Evolutionary conservation across 2,329 filamentous ascomycete genomes (phyloP).

Genomic region (Penicillium glabrum): DNA sequence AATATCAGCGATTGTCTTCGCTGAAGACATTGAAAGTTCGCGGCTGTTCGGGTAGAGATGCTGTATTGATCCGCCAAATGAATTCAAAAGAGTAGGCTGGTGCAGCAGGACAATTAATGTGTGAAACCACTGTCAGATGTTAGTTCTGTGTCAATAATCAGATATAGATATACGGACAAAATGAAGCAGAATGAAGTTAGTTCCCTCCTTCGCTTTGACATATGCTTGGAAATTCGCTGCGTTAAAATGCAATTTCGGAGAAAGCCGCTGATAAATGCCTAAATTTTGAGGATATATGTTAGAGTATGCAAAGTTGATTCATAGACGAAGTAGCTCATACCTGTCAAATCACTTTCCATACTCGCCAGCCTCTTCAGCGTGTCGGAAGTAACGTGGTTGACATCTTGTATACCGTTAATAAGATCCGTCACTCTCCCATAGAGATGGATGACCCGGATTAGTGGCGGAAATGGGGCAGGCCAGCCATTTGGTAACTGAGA

Average conservation of each 20-base stretch:
- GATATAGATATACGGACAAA: constrained; percentile 46
- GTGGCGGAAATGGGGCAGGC: constrained; percentile 75
- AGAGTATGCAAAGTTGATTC: neutral
- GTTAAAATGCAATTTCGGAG: constrained; percentile 76
- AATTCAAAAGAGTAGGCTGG: constrained; percentile 77
- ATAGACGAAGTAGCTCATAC: neutral
- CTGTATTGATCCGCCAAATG: constrained; percentile 67
- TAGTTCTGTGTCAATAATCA: constrained; percentile 1
- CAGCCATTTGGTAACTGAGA: constrained; percentile 59
- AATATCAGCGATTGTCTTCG: constrained; percentile 89
- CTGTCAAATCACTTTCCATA: constrained; percentile 79
- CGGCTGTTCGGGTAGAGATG: constrained; percentile 78
- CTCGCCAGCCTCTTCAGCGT: constrained; percentile 68
- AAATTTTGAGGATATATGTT: neutral
- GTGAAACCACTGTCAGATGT: constrained; percentile 67
- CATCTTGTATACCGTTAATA: constrained; percentile 75
- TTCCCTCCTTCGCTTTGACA: constrained; percentile 75
- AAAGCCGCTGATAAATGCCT: constrained; percentile 69
- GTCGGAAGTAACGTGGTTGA: constrained; percentile 71
- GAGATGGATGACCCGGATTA: constrained; percentile 81
- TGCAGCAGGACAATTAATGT: constrained; percentile 82
- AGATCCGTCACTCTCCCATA: constrained; percentile 83
- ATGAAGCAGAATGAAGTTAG: constrained; percentile 82
- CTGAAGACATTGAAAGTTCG: constrained; percentile 80
- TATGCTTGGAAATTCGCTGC: constrained; percentile 84